Conservation (phyloP, 140 eudicot species). For the Ambrosia hybrid region DNA sequence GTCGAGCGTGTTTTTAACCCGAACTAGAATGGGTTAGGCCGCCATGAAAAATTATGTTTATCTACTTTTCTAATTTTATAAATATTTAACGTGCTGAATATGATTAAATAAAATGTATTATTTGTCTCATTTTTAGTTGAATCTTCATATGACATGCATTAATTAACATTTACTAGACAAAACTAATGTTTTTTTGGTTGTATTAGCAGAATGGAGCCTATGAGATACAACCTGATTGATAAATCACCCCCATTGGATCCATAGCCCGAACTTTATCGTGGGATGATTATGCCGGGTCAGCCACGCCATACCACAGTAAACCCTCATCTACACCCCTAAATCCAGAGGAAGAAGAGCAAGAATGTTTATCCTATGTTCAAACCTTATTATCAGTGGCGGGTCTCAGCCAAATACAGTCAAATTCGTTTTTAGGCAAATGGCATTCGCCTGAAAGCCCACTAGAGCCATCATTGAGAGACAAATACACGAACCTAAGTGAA, state of each 20-base stretch:
- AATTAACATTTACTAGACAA: not conserved
- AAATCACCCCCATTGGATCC: constrained; percentile 94
- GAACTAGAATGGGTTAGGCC: not conserved
- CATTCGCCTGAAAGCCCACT: constrained; percentile 82
- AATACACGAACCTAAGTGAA: constrained; percentile 45
- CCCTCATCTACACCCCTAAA: constrained; percentile 49
- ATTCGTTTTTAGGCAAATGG: constrained; percentile 58
- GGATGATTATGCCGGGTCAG: constrained; percentile 64
- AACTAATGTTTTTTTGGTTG: not conserved
- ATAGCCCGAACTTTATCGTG: constrained; percentile 90
- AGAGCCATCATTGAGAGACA: constrained; percentile 77
- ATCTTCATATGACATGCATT: not conserved
- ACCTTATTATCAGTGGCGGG: constrained; percentile 68
- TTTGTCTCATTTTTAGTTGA: not conserved
- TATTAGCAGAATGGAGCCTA: constrained; percentile 40
- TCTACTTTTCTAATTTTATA: not conserved
- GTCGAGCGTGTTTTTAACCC: no score
- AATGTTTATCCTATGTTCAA: constrained; percentile 58
- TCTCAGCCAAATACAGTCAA: constrained; percentile 38
- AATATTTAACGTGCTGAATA: not conserved
- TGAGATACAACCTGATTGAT: constrained; percentile 67
- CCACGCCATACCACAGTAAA: constrained; percentile 42
- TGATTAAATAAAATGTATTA: constrained; percentile 5
- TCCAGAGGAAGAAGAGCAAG: constrained; percentile 60
- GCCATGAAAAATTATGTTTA: not conserved